Conservation (phyloP, 106 monocot genomes). For the Platanthera guangdongensis region DNA sequence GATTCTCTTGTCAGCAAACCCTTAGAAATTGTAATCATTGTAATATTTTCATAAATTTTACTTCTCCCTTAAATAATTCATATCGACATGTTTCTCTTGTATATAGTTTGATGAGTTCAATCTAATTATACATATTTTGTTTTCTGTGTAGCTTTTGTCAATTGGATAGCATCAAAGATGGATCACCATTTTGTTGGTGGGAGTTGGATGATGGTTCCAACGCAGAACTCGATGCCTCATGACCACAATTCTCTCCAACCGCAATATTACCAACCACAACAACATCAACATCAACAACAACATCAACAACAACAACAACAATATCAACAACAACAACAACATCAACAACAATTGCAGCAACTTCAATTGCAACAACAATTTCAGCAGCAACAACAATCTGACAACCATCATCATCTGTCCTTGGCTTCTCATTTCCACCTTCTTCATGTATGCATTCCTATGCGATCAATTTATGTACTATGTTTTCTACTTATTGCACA, state of each 20-base stretch:
- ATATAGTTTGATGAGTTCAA: neutral
- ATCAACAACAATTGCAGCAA: conserved; percentile 13
- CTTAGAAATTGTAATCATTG: too few species aligned
- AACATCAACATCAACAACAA: conserved; percentile 4
- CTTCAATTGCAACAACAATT: conserved; percentile 5
- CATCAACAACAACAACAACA: neutral
- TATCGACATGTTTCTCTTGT: neutral
- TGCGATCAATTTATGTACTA: neutral
- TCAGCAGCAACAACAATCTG: conserved; percentile 12
- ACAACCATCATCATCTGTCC: conserved; percentile 39
- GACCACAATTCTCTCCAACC: conserved; percentile 12
- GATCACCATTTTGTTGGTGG: conserved; percentile 35
- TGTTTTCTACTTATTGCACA: neutral
- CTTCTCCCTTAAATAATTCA: neutral
- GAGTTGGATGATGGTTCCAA: conserved; percentile 56
- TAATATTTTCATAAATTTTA: too few species aligned
- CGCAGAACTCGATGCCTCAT: conserved; percentile 14
- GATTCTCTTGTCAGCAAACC: too few species aligned
- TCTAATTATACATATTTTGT: neutral
- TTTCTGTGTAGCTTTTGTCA: neutral
- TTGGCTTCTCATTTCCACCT: conserved; percentile 54
- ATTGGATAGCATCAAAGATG: conserved; percentile 17
- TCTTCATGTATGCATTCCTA: conserved; percentile 19
- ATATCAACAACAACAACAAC: conserved; percentile 13
- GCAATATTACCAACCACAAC: conserved; percentile 4